Evolutionary conservation across 2,329 filamentous ascomycete species (phyloP), one percentile per base, ranked within the genome.

Genomic region (Cladobotryum mycophilum): DNA sequence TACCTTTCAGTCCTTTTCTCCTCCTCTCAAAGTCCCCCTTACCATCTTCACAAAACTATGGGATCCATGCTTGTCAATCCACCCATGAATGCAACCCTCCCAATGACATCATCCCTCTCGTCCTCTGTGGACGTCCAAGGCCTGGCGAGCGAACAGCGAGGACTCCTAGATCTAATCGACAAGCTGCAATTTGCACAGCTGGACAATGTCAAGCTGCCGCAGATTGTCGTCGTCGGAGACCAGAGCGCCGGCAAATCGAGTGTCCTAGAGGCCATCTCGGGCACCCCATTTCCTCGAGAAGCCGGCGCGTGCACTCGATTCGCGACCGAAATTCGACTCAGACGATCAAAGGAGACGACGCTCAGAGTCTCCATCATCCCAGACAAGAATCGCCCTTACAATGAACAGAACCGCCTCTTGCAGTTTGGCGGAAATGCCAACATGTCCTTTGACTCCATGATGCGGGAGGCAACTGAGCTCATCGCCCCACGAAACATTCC

Each of bases 191-290:
- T 76, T 63, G 66, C 72, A 54, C 70, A 79, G 61, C 64, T 79
- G 61, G 68, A 79, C 59, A 74, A 76, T 61, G 68, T 78, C 57
- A 72, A 74, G 43, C 69, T 83, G 0, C 80, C 79, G 1, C 80
- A 85, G 59, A 78, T 85, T 35, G 80, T 84, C 43, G 80, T 84
- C 20, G 81, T 82, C 34, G 81, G 81, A 30, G 80, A 84, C 60
- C 80, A 84, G 63, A 83, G 79, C 2, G 76, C 79, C 5, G 82
- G 82, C 17, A 85, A 85, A 63, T 20, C 20, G 20, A 82, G 77
- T 56, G 78, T 82, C 1, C 72, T 85, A 2, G 80, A 84, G 58
- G 80, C 80, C n/a, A 70, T 85, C 36, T 82, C 80, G 0, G 79
- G 79, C 20, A 80, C 82, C 9, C 75, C 76, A 0, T 85, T 85